Percentiles rank a stretch among this genome's conserved stretches.
Conservation (phyloP, 2,329 filamentous ascomycete genomes). For the Aspergillus melleus region DNA sequence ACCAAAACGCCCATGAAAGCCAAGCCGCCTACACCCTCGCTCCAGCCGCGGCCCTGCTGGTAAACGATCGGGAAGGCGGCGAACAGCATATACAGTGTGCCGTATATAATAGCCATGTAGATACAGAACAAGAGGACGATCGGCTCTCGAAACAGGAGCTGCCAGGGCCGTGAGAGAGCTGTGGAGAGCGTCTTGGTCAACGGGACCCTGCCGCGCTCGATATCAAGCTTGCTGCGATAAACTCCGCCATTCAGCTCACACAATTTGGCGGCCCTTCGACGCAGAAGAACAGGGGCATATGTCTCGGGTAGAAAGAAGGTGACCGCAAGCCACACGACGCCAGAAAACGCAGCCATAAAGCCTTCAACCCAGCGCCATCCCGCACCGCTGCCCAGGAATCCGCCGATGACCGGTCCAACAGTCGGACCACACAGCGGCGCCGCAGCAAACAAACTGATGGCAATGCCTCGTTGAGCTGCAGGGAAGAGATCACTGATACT, state of each 20-base stretch:
- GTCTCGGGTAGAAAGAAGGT: conserved; percentile 23
- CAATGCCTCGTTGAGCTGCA: conserved; percentile 54
- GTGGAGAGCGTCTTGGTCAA: conserved; percentile 39
- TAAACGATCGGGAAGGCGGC: conserved; percentile 19
- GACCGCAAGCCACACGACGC: conserved; percentile 49
- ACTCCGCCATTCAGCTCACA: conserved; percentile 48
- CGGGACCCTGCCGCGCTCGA: conserved; percentile 41
- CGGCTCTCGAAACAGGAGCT: conserved; percentile 24
- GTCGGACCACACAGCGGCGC: conserved; percentile 66
- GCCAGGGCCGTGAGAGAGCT: conserved; percentile 46
- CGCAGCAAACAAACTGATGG: conserved; percentile 64
- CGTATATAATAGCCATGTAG: conserved; percentile 27
- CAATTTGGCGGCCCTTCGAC: conserved; percentile 46
- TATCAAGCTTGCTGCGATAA: conserved; percentile 36
- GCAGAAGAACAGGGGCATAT: conserved; percentile 50
- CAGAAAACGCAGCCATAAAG: conserved; percentile 62
- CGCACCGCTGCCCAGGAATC: conserved; percentile 61
- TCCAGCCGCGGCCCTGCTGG: conserved; percentile 34
- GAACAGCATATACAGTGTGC: conserved; percentile 20
- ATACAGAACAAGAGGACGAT: conserved; percentile 15
- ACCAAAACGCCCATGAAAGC: conserved; percentile 49
- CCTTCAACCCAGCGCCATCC: conserved; percentile 71
- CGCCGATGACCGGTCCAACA: conserved; percentile 61
- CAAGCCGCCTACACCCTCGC: conserved; percentile 47
- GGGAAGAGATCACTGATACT: conserved; percentile 62